Conservation (phyloP, 805 yeast genomes). For the Sungouiella blattae region DNA sequence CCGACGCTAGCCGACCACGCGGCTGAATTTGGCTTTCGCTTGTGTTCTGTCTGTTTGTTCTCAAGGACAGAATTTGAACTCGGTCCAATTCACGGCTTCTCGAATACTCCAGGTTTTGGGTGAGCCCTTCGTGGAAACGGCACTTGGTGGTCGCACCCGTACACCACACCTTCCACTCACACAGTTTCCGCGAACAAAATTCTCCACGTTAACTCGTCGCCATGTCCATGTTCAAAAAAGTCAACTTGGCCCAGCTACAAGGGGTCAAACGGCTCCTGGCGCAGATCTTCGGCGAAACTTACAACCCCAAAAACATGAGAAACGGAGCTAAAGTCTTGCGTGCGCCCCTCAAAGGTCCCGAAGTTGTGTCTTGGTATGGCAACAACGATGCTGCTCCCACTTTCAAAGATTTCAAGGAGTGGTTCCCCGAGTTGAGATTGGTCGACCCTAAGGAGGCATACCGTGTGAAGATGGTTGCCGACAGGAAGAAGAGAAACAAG, state of each 20-base stretch:
- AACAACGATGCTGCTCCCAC: conserved; percentile 61
- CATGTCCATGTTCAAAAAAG: conserved; percentile 1
- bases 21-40: too few species aligned
- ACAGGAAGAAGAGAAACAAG: conserved; percentile 79
- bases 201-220: too few species aligned
- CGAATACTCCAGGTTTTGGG: too few species aligned
- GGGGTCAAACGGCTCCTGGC: conserved; percentile 60
- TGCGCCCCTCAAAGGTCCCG: conserved; percentile 68
- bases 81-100: too few species aligned
- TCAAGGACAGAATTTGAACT: too few species aligned
- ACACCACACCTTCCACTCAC: background rate
- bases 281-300: conserved; percentile 63
- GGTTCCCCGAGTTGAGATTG: conserved; percentile 51
- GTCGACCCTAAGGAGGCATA: conserved; percentile 68
- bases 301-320: conserved; percentile 62
- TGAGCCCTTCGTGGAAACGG: too few species aligned
- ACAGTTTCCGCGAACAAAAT: too few species aligned
- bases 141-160: too few species aligned
- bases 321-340: conserved; percentile 72
- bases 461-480: conserved; percentile 59
- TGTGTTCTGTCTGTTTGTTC: too few species aligned
- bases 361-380: conserved; percentile 70
- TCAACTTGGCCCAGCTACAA: conserved; percentile 27
- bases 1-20: too few species aligned
- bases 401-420: conserved; percentile 53